phyloP scores from a whole-genome alignment of 768 basidiomycete genomes.

The Rhodotorula toruloides region DNA sequence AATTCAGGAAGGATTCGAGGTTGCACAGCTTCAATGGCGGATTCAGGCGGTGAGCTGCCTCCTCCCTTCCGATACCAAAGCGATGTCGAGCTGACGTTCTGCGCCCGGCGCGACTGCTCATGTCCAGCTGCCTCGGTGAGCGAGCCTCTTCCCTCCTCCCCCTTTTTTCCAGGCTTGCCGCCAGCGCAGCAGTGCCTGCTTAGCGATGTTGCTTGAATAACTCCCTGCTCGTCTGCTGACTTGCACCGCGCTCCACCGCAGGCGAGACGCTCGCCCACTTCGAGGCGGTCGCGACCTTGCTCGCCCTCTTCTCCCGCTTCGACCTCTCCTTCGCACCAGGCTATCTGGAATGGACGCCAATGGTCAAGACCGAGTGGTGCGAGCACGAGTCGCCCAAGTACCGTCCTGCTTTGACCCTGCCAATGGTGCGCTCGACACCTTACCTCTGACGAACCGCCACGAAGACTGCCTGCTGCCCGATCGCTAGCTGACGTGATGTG shows the following conservation, averaged over 20 bases:
- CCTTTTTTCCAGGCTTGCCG: neutral
- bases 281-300: neutral
- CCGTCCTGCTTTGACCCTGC: neutral
- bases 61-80: no score
- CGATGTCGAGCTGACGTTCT: neutral
- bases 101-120: neutral
- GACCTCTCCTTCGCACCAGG: constrained; percentile 18
- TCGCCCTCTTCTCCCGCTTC: constrained; percentile 3
- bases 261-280: neutral
- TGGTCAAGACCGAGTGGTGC: constrained; percentile 13
- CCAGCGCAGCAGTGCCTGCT: no score
- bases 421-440: constrained; percentile 5
- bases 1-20: constrained; percentile 24
- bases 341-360: constrained; percentile 21
- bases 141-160: no score
- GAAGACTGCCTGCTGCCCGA: no score
- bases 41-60: neutral
- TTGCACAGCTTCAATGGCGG: constrained; percentile 34
- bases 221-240: no score
- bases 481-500: no score
- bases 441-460: no score
- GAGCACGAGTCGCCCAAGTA: neutral
- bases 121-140: neutral
- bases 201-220: no score
- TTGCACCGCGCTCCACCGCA: neutral